Conservation (phyloP, 139 green algal genomes). For the Coccomyxa sp. region DNA sequence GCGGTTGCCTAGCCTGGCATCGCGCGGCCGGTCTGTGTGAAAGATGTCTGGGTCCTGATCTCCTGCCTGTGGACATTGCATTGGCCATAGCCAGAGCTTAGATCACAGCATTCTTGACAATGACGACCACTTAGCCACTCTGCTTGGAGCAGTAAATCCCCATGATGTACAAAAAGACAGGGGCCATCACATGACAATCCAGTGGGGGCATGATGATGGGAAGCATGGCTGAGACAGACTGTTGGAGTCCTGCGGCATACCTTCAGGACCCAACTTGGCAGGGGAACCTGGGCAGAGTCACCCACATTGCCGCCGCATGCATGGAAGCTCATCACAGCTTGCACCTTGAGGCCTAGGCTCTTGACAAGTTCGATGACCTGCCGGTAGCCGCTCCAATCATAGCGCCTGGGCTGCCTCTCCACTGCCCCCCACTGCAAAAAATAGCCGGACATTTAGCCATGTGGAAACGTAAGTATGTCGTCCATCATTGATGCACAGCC, state of each 20-base stretch:
- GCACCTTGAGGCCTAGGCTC: conserved; percentile 67
- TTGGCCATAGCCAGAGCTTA: too few species aligned
- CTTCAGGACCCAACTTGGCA: conserved; percentile 81
- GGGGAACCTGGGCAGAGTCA: conserved; percentile 72
- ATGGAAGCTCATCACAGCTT: conserved; percentile 93
- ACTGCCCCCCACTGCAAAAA: conserved; percentile 81
- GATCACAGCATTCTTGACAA: neutral
- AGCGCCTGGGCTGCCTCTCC: conserved; percentile 69
- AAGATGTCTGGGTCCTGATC: conserved; percentile 81
- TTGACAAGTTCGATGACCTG: conserved; percentile 75
- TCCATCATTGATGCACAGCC: neutral
- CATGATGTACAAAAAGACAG: too few species aligned
- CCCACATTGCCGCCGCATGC: conserved; percentile 92
- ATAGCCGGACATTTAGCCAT: neutral
- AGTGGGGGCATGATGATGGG: too few species aligned
- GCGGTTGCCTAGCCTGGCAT: conserved; percentile 32
- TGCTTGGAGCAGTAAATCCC: too few species aligned
- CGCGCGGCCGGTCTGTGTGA: conserved; percentile 70
- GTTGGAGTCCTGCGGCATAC: conserved; percentile 23
- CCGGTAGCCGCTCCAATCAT: conserved; percentile 80
- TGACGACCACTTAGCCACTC: too few species aligned
- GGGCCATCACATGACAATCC: too few species aligned
- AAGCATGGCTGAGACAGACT: too few species aligned
- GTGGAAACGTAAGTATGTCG: neutral
- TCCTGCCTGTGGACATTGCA: conserved; percentile 40